Conservation (phyloP, 2,329 filamentous ascomycete genomes). For the Herpotrichia juniperi region DNA sequence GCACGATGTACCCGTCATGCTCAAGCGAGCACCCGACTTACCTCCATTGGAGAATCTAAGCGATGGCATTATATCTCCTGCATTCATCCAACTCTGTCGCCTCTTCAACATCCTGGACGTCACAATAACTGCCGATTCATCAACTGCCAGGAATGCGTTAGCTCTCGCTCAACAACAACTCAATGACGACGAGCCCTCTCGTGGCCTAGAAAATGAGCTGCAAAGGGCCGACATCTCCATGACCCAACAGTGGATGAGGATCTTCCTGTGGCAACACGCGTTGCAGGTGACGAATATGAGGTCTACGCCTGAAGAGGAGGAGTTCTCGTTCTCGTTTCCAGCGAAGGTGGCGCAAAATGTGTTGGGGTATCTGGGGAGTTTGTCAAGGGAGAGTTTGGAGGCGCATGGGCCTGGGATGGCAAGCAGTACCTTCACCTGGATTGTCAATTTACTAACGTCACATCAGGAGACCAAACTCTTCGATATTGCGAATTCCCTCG, state of each 20-base stretch:
- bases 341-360: slow-evolving; percentile 42
- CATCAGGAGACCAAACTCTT: slow-evolving; percentile 42
- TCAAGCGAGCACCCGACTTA: slow-evolving; percentile 37
- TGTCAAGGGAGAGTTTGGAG: slow-evolving; percentile 40
- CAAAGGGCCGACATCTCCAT: slow-evolving; percentile 45
- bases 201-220: slow-evolving; percentile 40
- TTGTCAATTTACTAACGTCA: neutral
- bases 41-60: slow-evolving; percentile 35
- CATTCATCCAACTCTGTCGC: slow-evolving; percentile 41
- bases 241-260: slow-evolving; percentile 47
- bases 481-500: slow-evolving; percentile 43
- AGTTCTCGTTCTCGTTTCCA: slow-evolving; percentile 44
- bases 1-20: slow-evolving; percentile 40
- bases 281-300: slow-evolving; percentile 40
- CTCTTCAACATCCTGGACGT: slow-evolving; percentile 42
- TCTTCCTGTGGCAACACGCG: slow-evolving; percentile 45
- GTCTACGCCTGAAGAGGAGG: slow-evolving; percentile 33
- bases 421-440: slow-evolving; percentile 1
- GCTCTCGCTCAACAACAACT: slow-evolving; percentile 40
- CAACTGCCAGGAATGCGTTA: slow-evolving; percentile 34
- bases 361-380: slow-evolving; percentile 32
- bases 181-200: slow-evolving; percentile 32
- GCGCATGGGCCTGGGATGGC: slow-evolving; percentile 46
- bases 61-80: slow-evolving; percentile 38
- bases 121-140: slow-evolving; percentile 41